Evolutionary conservation across 2,329 filamentous ascomycete genomes (phyloP).

Genomic region (Sporothrix mexicana): DNA sequence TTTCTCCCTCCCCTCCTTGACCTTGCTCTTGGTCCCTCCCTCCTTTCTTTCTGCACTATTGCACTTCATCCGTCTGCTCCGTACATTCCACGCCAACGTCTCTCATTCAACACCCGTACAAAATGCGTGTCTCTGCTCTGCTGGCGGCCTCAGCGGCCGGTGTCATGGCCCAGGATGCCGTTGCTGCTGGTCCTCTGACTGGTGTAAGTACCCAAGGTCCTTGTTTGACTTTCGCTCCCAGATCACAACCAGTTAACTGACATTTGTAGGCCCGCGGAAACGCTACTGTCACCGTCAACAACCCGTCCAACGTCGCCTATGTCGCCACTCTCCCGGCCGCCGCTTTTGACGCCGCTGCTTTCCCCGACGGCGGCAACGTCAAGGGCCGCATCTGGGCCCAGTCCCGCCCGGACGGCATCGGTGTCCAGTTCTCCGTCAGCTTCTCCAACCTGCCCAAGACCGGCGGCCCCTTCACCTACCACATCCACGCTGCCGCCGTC

Average conservation of each 20-base stretch:
- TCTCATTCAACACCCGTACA: neutral
- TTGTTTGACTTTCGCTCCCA: neutral
- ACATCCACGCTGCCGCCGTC: constrained; percentile 71
- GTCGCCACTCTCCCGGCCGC: constrained; percentile 61
- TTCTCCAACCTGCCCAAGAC: constrained; percentile 45
- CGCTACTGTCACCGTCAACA: constrained; percentile 52
- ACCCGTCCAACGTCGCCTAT: constrained; percentile 61
- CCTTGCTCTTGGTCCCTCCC: neutral
- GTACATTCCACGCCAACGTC: neutral
- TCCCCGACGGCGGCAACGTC: constrained; percentile 57
- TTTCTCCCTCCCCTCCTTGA: neutral
- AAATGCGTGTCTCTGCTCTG: constrained; percentile 35
- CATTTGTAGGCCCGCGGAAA: constrained; percentile 35
- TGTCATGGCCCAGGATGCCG: constrained; percentile 25
- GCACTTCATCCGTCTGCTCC: neutral
- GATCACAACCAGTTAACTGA: neutral
- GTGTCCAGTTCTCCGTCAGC: constrained; percentile 44
- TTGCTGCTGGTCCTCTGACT: constrained; percentile 25
- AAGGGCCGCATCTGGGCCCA: constrained; percentile 47
- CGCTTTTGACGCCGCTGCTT: constrained; percentile 56
- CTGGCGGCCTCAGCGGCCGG: constrained; percentile 29
- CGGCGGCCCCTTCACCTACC: constrained; percentile 59
- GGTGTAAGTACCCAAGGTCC: constrained; percentile 27
- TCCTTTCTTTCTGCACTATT: neutral
- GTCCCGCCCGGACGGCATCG: constrained; percentile 41